These are phyloP conservation scores for Paramarasmius palmivorus DNA, from an alignment of 1,284 basidiomycete genomes.

Conservation along the genomic window DNA sequence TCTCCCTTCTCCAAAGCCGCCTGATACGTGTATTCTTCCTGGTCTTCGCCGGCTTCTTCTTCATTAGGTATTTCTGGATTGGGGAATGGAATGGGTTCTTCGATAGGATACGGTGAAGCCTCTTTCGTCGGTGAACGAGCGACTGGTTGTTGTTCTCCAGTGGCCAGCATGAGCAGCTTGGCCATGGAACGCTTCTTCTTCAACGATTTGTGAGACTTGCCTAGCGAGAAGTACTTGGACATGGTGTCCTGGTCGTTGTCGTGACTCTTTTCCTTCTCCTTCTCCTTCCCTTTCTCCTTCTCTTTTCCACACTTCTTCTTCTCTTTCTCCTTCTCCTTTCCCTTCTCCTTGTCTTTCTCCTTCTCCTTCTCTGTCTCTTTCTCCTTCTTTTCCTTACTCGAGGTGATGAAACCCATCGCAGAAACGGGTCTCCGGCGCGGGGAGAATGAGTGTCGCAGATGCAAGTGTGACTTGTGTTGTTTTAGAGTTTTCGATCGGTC, in stretches of 20 bases:
- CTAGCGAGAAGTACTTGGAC: background rate
- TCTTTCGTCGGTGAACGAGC: background rate
- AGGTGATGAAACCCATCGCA: slow-evolving; percentile 29
- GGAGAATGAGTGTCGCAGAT: too few relatives aligned
- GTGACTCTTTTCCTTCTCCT: background rate
- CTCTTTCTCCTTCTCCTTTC: slow-evolving; percentile 20
- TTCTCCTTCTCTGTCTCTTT: slow-evolving; percentile 20
- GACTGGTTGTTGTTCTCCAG: background rate
- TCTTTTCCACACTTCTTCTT: background rate
- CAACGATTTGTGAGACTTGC: background rate
- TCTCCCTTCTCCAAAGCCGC: slow-evolving; percentile 1
- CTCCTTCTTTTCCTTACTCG: slow-evolving; percentile 21
- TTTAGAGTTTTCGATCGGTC: slow-evolving; percentile 4
- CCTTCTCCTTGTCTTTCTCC: slow-evolving; percentile 1
- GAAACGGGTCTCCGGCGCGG: background rate
- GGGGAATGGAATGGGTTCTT: slow-evolving; percentile 1
- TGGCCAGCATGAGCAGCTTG: background rate
- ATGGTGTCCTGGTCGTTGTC: background rate
- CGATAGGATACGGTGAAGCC: background rate
- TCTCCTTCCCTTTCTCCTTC: background rate
- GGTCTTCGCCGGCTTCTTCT: slow-evolving; percentile 2
- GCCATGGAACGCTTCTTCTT: slow-evolving; percentile 5
- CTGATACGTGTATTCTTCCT: slow-evolving; percentile 1
- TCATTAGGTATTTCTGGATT: background rate
- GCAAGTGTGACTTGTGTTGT: background rate